phyloP scores from a whole-genome alignment of 1,139 yeast genomes.

The Protomyces gravidus region DNA sequence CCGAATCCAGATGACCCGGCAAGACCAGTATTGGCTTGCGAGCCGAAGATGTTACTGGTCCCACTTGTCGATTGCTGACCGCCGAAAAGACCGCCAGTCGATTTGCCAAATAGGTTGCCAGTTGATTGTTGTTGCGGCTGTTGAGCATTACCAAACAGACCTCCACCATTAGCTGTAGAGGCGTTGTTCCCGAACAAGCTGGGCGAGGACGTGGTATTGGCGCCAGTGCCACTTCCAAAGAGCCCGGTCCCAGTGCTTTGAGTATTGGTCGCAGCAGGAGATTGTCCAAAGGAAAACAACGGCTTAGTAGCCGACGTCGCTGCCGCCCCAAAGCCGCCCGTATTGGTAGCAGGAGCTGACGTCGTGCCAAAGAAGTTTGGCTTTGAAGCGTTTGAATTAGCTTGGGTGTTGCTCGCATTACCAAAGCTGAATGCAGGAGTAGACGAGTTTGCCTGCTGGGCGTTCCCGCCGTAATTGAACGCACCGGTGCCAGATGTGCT shows the following conservation, averaged over 20 bases:
- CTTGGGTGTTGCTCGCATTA: background rate
- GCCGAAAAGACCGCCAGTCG: slow-evolving; percentile 39
- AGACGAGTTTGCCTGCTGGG: background rate
- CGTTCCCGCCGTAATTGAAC: background rate
- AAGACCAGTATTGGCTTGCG: slow-evolving; percentile 33
- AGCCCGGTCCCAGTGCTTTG: slow-evolving; percentile 28
- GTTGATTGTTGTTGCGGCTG: background rate
- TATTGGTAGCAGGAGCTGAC: slow-evolving; percentile 30
- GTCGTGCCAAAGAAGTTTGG: slow-evolving; percentile 28
- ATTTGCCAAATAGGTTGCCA: background rate
- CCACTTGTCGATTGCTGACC: slow-evolving; percentile 24
- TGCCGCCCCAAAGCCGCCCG: background rate
- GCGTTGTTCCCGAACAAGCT: slow-evolving; percentile 35
- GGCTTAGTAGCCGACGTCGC: slow-evolving; percentile 36
- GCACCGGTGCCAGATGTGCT: background rate
- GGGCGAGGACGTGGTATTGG: slow-evolving; percentile 16
- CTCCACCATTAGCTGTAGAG: slow-evolving; percentile 35
- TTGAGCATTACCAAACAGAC: slow-evolving; percentile 40
- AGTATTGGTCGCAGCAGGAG: slow-evolving; percentile 17
- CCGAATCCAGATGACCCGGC: slow-evolving; percentile 35
- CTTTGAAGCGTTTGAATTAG: background rate
- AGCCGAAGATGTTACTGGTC: slow-evolving; percentile 7
- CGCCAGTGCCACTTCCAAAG: slow-evolving; percentile 29
- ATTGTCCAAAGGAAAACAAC: slow-evolving; percentile 30
- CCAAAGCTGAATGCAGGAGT: background rate